Evolutionary conservation across 192 early-diverging fungal genomes (phyloP), one percentile per base, ranked within the genome.

Genomic region (Linnemannia zychae): DNA sequence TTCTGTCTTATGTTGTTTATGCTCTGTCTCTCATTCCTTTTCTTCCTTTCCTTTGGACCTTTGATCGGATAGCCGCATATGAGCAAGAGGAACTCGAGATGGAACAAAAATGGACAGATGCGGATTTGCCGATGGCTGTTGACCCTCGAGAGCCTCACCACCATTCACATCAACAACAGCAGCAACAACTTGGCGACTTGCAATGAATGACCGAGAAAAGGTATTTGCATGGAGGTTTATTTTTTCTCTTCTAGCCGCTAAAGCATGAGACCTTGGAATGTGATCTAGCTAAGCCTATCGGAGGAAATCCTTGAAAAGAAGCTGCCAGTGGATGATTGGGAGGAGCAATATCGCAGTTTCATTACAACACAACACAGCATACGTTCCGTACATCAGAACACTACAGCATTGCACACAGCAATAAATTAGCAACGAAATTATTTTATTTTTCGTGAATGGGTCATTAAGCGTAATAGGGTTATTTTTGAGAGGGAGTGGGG

Each of bases 91-190:
- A 75, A 28, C 66, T 74, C 3, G 63, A 78, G 49, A 78, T 78
- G 77, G 82, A 84, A 40, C 76, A 84, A 28, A 74, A 84, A 47
- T 84, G 82, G 82, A 65, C 52, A 15, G 76, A 78, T 71, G 66
- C 53, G 46, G 77, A 84, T 53, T 33, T 76, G 34, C 75, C 70
- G 17, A 46, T 57, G 31, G 75, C 75, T 13, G 22, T 38, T 9
- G 78, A 80, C 57, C 60, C 53, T 4, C 31, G 37, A 28, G 70
- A 79, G 18, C n/a, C 67, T 5, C 18, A 44, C 4, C 40, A 44
- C 9, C 40, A 44, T 3, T 9, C 3, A 44, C 40, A 44, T 9
- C 40, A 44, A 44, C 40, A 44, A 9, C 40, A 44, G 9, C 40
- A 44, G 9, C 40, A 44, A 9, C 40, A 68, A 37, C 37, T 69